Base-by-base conservation (phyloP, 495 filamentous ascomycete genomes). In the Cetradonia linearis region DNA sequence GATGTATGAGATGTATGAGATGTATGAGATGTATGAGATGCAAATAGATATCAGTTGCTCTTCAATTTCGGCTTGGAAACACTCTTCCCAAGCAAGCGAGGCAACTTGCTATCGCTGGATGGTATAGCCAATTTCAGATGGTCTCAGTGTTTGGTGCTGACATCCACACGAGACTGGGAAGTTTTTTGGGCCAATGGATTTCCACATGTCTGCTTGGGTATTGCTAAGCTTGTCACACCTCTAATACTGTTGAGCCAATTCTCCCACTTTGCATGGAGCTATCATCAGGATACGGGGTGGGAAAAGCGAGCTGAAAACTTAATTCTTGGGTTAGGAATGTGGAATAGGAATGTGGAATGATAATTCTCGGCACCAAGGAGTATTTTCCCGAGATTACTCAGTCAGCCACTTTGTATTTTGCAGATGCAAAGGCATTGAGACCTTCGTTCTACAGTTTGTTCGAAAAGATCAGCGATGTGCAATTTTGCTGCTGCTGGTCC, bases 401-500 rank as follows among this genome's bases (percentile, higher is more conserved):
- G 20, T 46, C 42, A 46, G 42, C 42, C 42, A 46, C 42, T 23
- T 11, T 46, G n/a, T 23, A 23, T 46, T 46, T 46, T 36, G 50
- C 50, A 54, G 50, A 54, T 30, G 30, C 50, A 23, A 18, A 54
- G 33, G 50, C 50, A 54, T 36, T 34, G 28, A 23, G n/a, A n/a
- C 30, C 31, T 36, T 54, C 10, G 20, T 54, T 25, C 20, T 30
- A 36, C 30, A 54, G 9, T 33, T 16, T 53, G 31, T 3, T 33
- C 10, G 16, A 34, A 33, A 13, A 54, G 50, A 54, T 36, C 50
- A 34, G 50, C 50, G 31, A 34, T 54, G 18, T 36, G 50, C 50
- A 34, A 34, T 54, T 10, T 54, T 34, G 30, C 31, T 36, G 30
- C 50, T 54, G 50, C 18, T 23, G 18, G 11, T 54, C n/a, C 31